Base-by-base conservation (phyloP, 2,329 filamentous ascomycete genomes). In the Aspergillus quadrilineatus region DNA sequence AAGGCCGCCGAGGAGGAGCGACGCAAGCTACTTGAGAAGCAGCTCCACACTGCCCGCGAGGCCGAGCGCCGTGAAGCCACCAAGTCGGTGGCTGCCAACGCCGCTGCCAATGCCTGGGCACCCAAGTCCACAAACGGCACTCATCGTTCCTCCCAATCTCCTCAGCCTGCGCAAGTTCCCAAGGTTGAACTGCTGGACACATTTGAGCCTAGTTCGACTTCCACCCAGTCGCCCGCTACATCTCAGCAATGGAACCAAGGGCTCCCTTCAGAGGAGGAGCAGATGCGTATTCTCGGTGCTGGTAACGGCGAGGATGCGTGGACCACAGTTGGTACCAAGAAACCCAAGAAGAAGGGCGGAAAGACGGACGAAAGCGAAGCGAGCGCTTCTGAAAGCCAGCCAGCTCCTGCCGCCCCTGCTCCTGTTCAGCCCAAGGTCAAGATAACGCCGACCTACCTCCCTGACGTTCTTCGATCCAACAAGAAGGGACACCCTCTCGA, bases 1-100 rank as follows among this genome's bases (percentile, higher is more conserved):
- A 88, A 92, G 69, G 88, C 89, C 65, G 85, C 88, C 0, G 92
- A 97, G 77, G 84, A 86, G 69, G 82, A 89, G 68, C 88, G 92
- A 69, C 89, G 90, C 77, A 78, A 79, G 37, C 80, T 89, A 59
- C 80, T 90, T 67, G 92, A 97, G 79, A 87, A 89, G 72, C 92
- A 96, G 79, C 85, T 91, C 62, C 89, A 92, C 60, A 82, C 83
- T 58, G 92, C 92, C 55, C 86, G 93, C 63, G 84, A 92, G 70
- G 85, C 90, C 49, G 91, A 95, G 73, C 92, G 92, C 59, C 92
- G 94, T 65, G 92, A 92, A 60, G 72, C 83, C 34, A 36, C 34
- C 34, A 72, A 76, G 45, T 73, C 79, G 26, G 75, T 78, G 56
- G 71, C 78, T n/a, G 66, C 76, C 39, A 73, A 72, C 28, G 61